These are phyloP conservation scores for Suaeda aralocaspica DNA, from an alignment of 148 eudicot genomes.

Conservation along the genomic window DNA sequence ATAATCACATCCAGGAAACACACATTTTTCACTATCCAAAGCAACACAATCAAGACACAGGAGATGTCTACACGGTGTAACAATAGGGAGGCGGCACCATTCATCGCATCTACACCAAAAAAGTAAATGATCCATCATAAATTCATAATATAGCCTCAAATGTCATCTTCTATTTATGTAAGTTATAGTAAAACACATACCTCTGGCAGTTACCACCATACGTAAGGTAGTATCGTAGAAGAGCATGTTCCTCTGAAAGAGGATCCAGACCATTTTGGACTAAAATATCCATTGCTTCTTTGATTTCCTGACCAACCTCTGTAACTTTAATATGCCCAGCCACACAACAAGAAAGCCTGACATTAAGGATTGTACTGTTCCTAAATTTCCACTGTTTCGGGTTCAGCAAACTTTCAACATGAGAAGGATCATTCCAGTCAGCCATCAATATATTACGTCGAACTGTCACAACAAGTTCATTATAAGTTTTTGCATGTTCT, in stretches of 20 bases:
- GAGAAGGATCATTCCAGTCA: slow-evolving; percentile 98
- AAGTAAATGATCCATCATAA: slow-evolving; percentile 18
- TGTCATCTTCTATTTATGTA: background rate
- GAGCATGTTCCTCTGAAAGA: slow-evolving; percentile 60
- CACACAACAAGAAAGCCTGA: slow-evolving; percentile 92
- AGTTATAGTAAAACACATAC: slow-evolving; percentile 34
- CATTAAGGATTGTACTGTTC: slow-evolving; percentile 61
- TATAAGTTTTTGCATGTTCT: slow-evolving; percentile 81
- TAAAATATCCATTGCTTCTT: slow-evolving; percentile 91
- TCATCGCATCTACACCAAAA: slow-evolving; percentile 58
- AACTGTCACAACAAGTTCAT: slow-evolving; percentile 87
- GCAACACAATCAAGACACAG: slow-evolving; percentile 90
- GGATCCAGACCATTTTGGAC: slow-evolving; percentile 64
- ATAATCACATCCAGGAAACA: slow-evolving; percentile 69
- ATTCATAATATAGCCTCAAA: slow-evolving; percentile 4
- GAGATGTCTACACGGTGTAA: slow-evolving; percentile 93
- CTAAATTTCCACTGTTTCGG: slow-evolving; percentile 91
- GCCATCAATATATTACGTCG: slow-evolving; percentile 90
- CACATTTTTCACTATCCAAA: slow-evolving; percentile 71
- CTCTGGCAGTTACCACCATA: slow-evolving; percentile 84
- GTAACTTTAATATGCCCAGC: slow-evolving; percentile 87
- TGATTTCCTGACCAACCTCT: slow-evolving; percentile 84
- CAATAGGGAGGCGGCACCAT: slow-evolving; percentile 96
- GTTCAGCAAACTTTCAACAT: slow-evolving; percentile 91
- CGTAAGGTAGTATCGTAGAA: slow-evolving; percentile 51